These are phyloP conservation scores for Leccinum fibrillosum DNA, from an alignment of 768 basidiomycete species.

Conservation along the genomic window DNA sequence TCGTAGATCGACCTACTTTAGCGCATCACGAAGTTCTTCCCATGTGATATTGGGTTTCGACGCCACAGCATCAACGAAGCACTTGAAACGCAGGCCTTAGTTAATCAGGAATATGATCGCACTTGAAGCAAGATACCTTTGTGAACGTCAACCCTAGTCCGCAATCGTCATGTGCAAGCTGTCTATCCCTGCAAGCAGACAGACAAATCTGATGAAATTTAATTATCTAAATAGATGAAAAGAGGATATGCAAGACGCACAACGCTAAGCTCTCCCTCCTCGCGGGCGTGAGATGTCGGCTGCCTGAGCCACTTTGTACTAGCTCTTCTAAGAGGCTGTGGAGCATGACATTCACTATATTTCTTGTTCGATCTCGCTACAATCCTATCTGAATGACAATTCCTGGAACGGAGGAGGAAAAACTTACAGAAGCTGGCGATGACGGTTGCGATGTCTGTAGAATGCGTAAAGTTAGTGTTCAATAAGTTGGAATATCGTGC, in stretches of 20 bases:
- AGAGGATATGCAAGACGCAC: constrained; percentile 1
- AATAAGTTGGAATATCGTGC: background rate
- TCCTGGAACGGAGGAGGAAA: background rate
- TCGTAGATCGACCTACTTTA: constrained; percentile 12
- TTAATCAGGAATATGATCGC: background rate
- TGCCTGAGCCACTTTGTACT: constrained; percentile 4
- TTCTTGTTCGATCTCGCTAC: constrained; percentile 12
- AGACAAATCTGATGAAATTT: constrained; percentile 18
- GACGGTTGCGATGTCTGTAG: constrained; percentile 6
- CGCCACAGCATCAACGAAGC: constrained; percentile 15
- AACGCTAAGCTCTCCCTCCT: constrained; percentile 18
- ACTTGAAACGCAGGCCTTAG: constrained; percentile 5
- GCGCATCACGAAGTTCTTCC: constrained; percentile 15
- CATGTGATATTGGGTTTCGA: constrained; percentile 15
- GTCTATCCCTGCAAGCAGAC: constrained; percentile 26
- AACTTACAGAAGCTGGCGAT: constrained; percentile 10
- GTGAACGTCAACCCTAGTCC: constrained; percentile 21
- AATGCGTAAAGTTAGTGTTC: background rate
- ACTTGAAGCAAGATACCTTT: constrained; percentile 13
- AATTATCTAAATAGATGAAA: background rate
- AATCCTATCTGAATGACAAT: background rate
- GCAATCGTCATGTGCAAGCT: constrained; percentile 23
- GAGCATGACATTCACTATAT: background rate
- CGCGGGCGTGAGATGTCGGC: constrained; percentile 1
- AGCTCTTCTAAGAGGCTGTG: constrained; percentile 1